phyloP scores from a whole-genome alignment of 1,139 yeast genomes.

The Kodamaea suecica region DNA sequence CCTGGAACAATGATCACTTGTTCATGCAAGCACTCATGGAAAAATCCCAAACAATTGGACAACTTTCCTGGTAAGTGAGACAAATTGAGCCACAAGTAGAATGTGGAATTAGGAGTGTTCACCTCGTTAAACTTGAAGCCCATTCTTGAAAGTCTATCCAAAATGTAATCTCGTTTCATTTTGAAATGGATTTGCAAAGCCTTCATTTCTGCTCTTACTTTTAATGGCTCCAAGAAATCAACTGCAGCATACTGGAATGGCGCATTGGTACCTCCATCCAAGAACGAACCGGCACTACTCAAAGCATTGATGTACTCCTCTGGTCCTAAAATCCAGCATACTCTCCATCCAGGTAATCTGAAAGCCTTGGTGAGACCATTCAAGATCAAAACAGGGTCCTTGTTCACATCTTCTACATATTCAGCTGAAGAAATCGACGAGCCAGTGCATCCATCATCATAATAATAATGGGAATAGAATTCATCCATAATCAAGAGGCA shows the following conservation, averaged over 20 bases:
- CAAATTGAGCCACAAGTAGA: constrained; percentile 62
- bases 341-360: constrained; percentile 69
- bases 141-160: constrained; percentile 51
- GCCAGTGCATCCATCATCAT: constrained; percentile 58
- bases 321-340: constrained; percentile 68
- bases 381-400: constrained; percentile 60
- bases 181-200: constrained; percentile 62
- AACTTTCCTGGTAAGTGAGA: constrained; percentile 58
- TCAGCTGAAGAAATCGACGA: constrained; percentile 55
- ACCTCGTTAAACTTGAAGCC: constrained; percentile 50
- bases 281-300: constrained; percentile 60
- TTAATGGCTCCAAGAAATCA: constrained; percentile 52
- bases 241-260: constrained; percentile 66
- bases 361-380: constrained; percentile 67
- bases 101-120: constrained; percentile 59
- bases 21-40: constrained; percentile 66
- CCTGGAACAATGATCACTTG: constrained; percentile 67
- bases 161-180: constrained; percentile 59
- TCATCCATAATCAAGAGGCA: constrained; percentile 68
- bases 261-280: constrained; percentile 66
- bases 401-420: constrained; percentile 55
- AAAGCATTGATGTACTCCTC: constrained; percentile 58
- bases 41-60: constrained; percentile 61
- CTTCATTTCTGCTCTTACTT: constrained; percentile 54
- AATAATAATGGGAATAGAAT: constrained; percentile 61